Evolutionary conservation across 1,139 yeast genomes (phyloP).

Genomic region (Hansenula anomala): DNA sequence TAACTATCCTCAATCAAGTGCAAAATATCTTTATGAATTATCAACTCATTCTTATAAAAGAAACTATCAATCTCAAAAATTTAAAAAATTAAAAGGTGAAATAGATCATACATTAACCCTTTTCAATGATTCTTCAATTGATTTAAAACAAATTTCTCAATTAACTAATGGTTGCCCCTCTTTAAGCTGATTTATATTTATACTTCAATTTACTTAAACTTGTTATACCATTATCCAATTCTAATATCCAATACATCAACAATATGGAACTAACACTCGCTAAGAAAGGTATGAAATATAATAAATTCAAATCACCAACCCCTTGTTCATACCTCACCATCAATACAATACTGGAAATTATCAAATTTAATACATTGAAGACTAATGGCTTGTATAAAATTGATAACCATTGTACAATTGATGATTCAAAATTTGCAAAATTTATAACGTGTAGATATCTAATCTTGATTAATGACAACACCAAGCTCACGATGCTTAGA

Average conservation of each 20-base stretch:
- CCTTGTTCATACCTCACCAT: neutral
- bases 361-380: neutral
- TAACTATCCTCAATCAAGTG: neutral
- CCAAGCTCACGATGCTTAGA: constrained; percentile 6
- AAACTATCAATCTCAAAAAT: neutral
- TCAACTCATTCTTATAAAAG: neutral
- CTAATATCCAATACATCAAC: neutral
- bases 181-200: constrained; percentile 1
- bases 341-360: neutral
- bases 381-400: neutral
- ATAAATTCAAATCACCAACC: neutral
- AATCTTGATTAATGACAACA: constrained; percentile 3
- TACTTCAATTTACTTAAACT: neutral
- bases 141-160: neutral
- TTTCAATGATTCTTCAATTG: neutral
- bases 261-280: neutral
- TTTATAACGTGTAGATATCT: constrained; percentile 1
- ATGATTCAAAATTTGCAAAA: neutral
- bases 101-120: neutral
- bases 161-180: neutral
- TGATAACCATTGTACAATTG: neutral
- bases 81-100: neutral
- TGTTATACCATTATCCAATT: neutral
- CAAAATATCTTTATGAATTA: neutral
- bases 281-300: neutral